phyloP scores from a whole-genome alignment of 1,284 basidiomycete genomes.

The Pisolithus thermaeus region DNA sequence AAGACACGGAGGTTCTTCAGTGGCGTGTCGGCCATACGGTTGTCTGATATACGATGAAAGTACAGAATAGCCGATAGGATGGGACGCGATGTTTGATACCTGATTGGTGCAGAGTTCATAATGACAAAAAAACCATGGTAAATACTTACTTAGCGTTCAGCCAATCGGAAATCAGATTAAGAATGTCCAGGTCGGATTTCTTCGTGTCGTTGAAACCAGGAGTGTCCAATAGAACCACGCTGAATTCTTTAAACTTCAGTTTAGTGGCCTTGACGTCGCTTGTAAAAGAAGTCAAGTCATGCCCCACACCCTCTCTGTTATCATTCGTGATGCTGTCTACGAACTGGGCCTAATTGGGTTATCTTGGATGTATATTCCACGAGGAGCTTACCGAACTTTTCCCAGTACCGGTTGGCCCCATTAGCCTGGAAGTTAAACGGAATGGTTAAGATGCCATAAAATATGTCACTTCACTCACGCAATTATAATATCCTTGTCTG shows the following conservation, averaged over 20 bases:
- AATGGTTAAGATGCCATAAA: neutral
- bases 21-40: slow-evolving; percentile 37
- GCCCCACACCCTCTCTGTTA: slow-evolving; percentile 5
- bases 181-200: slow-evolving; percentile 17
- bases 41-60: slow-evolving; percentile 44
- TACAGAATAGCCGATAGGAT: slow-evolving; percentile 42
- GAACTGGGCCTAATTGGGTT: slow-evolving; percentile 14
- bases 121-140: no score
- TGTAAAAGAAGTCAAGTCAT: slow-evolving; percentile 2
- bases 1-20: slow-evolving; percentile 38
- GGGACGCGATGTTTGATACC: slow-evolving; percentile 28
- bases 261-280: slow-evolving; percentile 6
- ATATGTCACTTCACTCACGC: slow-evolving; percentile 11
- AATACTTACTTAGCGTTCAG: slow-evolving; percentile 14
- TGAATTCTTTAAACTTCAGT: slow-evolving; percentile 5
- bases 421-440: slow-evolving; percentile 9
- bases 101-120: neutral
- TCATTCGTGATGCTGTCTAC: slow-evolving; percentile 13
- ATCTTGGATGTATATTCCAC: neutral
- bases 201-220: slow-evolving; percentile 16
- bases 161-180: slow-evolving; percentile 21
- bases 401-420: slow-evolving; percentile 21
- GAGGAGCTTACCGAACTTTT: slow-evolving; percentile 18
- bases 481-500: slow-evolving; percentile 12
- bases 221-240: slow-evolving; percentile 16